A percentile compares a stretch with the other conserved stretches of the same genome.
These are phyloP conservation scores for Verbascum thapsus DNA, from an alignment of 257 asterid species.

Conservation along the genomic window DNA sequence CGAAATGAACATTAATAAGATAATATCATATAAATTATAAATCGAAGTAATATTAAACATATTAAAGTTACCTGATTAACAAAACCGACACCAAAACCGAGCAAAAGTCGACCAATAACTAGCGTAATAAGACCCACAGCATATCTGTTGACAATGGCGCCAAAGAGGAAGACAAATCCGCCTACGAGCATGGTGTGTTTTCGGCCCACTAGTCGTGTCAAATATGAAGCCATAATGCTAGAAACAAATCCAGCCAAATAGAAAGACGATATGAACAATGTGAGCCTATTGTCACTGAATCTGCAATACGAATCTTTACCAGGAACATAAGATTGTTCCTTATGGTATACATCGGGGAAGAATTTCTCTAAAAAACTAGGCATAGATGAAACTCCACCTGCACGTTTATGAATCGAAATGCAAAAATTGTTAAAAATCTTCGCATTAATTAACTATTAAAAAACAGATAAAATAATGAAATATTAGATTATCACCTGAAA, in stretches of 20 bases:
- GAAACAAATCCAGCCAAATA: slow-evolving; percentile 39
- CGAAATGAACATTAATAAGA: too few relatives aligned
- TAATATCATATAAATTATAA: too few relatives aligned
- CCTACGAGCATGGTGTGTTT: slow-evolving; percentile 34
- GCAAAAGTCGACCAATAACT: slow-evolving; percentile 32
- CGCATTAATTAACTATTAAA: too few relatives aligned
- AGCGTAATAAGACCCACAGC: slow-evolving; percentile 31
- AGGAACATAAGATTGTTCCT: background rate
- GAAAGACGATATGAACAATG: slow-evolving; percentile 38
- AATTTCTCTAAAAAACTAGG: slow-evolving; percentile 33
- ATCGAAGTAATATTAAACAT: too few relatives aligned
- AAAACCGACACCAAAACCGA: slow-evolving; percentile 47
- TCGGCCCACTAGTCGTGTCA: slow-evolving; percentile 29
- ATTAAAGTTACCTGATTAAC: slow-evolving; percentile 48
- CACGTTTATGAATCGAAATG: background rate
- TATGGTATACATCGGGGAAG: slow-evolving; percentile 31
- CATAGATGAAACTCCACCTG: slow-evolving; percentile 50
- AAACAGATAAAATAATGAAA: too few relatives aligned
- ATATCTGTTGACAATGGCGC: slow-evolving; percentile 27
- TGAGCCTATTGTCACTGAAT: slow-evolving; percentile 21
- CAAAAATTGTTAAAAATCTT: too few relatives aligned
- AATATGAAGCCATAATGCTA: background rate
- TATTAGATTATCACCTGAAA: slow-evolving; percentile 32
- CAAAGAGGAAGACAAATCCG: slow-evolving; percentile 29
- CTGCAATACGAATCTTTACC: slow-evolving; percentile 35